Conservation (phyloP, 2,329 filamentous ascomycete genomes). For the Fusarium succisae region DNA sequence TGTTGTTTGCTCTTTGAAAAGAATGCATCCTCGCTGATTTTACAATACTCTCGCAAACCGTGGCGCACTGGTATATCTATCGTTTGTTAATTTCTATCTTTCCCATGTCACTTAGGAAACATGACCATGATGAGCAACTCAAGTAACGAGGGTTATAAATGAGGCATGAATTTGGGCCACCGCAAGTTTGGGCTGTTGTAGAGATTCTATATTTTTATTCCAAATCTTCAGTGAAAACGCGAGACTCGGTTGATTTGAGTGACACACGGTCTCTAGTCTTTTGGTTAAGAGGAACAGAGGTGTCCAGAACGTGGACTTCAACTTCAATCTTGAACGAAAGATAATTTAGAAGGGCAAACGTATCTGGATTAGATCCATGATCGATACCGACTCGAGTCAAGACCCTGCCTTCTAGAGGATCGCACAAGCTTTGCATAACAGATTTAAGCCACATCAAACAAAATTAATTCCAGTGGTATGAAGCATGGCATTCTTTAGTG, state of each 20-base stretch:
- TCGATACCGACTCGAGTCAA: neutral
- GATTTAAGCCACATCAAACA: neutral
- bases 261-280: neutral
- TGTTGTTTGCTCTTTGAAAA: conserved; percentile 44
- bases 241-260: neutral
- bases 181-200: conserved; percentile 23
- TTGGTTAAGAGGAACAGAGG: too few species aligned
- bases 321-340: neutral
- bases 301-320: neutral
- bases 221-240: neutral
- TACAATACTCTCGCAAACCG: conserved; percentile 35
- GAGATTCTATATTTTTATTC: conserved; percentile 13
- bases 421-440: neutral
- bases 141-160: conserved; percentile 30
- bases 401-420: neutral
- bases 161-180: conserved; percentile 29
- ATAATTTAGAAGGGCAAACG: neutral
- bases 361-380: neutral
- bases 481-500: neutral
- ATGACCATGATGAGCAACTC: conserved; percentile 35
- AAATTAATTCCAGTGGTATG: neutral
- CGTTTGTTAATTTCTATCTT: conserved; percentile 20
- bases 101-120: conserved; percentile 18
- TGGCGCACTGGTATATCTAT: conserved; percentile 35
- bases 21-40: conserved; percentile 42